Conservation (phyloP, 108 stramenopile species). For the Pseudonitzschia delicatissima region DNA sequence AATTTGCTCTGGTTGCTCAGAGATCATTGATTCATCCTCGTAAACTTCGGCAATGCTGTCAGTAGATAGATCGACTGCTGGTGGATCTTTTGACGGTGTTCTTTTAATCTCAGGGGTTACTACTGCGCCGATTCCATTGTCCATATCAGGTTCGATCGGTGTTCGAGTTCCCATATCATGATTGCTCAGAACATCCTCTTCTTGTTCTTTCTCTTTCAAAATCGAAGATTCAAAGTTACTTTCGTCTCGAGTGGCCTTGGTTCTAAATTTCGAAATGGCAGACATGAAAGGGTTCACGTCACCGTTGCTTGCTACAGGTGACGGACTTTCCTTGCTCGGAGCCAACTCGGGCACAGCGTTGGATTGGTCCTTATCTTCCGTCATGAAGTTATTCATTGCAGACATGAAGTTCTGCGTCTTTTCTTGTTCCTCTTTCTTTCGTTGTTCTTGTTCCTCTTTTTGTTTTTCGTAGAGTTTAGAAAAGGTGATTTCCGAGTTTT, state of each 20-base stretch:
- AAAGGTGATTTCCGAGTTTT: conserved; percentile 21
- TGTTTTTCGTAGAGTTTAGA: conserved; percentile 12
- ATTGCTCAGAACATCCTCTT: neutral
- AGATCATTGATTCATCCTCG: neutral
- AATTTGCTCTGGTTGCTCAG: neutral
- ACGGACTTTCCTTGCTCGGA: conserved; percentile 9
- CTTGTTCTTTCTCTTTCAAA: neutral
- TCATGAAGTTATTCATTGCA: conserved; percentile 12
- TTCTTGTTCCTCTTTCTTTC: neutral
- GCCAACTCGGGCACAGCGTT: neutral
- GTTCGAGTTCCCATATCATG: neutral
- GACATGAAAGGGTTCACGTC: conserved; percentile 10
- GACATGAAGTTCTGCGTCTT: conserved; percentile 3
- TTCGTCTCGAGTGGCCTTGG: too few species aligned
- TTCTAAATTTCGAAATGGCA: conserved; percentile 12
- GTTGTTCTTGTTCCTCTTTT: neutral
- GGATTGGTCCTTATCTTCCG: neutral
- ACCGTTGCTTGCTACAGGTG: neutral
- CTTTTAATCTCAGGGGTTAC: neutral
- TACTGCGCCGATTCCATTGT: neutral
- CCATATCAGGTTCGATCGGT: neutral
- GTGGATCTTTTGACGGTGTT: neutral
- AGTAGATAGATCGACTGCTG: neutral
- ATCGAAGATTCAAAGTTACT: too few species aligned
- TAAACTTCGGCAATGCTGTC: neutral